Base-by-base conservation (phyloP, 768 basidiomycete species). In the Boletus rubescentipes region DNA sequence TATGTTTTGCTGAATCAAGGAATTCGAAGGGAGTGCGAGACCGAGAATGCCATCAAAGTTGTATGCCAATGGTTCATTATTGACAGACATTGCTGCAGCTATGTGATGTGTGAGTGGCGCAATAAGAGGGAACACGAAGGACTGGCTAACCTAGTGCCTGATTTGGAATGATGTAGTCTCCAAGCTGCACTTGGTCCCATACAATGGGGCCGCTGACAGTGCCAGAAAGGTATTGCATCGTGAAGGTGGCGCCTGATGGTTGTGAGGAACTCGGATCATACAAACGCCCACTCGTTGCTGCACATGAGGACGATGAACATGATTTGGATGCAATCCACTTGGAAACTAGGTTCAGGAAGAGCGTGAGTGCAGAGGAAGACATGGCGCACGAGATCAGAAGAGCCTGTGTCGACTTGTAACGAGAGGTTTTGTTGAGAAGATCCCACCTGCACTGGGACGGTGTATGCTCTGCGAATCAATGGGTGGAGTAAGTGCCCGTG, bases 341-440 rank as follows among this genome's bases (percentile, higher is more conserved):
- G 21, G 39, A 46, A 39, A 32, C 20, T 29, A 6, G 48, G n/a
- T 46, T 45, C 30, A 55, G 18, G 40, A 36, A 48, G 45, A 45
- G 42, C 15, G 9, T 18, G 40, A 36, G n/a, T 10, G 21, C 1
- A 49, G 34, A 42, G 37, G 30, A 56, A 47, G n/a, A 31, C 31
- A 31, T 9, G 30, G 74, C 82, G 61, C 53, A 90, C 89, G 23
- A 90, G 75, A 71, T 93, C 90, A 0, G 88, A 88, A 0, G 91
- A 91, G 29, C 91, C 91, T 0, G 87, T 89, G 61, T 93, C 90
- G 35, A 92, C 79, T 63, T 91, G 89, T 2, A 91, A 70, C 7
- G 79, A 83, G 21, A 87, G 69, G 21, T 75, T 77, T 51, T 86
- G 79, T 31, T 63, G 63, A 9, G 65, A 69, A 8, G 67, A 49